phyloP scores from a whole-genome alignment of 2,329 filamentous ascomycete genomes.

The Penicillium sp. region DNA sequence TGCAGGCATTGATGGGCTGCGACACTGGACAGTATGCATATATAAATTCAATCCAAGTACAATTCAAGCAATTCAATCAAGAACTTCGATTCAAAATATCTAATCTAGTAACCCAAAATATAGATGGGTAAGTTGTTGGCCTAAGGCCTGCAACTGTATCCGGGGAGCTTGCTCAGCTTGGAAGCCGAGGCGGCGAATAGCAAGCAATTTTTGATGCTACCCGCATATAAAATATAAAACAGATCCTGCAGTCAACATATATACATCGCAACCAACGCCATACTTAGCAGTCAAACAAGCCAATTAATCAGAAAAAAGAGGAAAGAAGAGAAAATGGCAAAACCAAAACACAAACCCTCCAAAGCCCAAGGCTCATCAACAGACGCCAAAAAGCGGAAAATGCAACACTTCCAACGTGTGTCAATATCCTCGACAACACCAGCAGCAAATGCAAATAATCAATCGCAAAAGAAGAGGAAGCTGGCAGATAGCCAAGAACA shows the following conservation, averaged over 20 bases:
- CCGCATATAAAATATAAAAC: not conserved
- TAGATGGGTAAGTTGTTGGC: not conserved
- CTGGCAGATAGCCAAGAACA: not conserved
- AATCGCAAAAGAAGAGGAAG: slow-evolving; percentile 8
- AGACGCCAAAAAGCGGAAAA: slow-evolving; percentile 12
- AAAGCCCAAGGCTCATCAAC: slow-evolving; percentile 23
- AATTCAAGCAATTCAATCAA: too few species aligned
- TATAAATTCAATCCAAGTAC: not conserved
- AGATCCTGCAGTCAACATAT: not conserved
- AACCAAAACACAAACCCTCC: slow-evolving; percentile 12
- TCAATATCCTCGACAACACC: slow-evolving; percentile 4
- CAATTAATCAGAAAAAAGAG: not conserved
- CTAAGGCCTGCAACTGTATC: not conserved
- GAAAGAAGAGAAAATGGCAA: slow-evolving; percentile 7
- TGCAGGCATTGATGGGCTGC: not conserved
- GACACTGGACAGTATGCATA: not conserved
- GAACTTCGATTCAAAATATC: too few species aligned
- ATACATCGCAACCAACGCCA: not conserved
- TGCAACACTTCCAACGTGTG: slow-evolving; percentile 13
- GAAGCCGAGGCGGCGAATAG: not conserved
- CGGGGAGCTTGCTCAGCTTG: too few species aligned
- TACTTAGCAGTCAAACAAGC: not conserved
- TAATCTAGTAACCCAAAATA: too few species aligned
- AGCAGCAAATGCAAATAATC: not conserved
- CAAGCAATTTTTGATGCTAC: not conserved